Evolutionary conservation across 2,329 filamentous ascomycete genomes (phyloP), one percentile per base, ranked within the genome.

Genomic region (Plenodomus lindquistii): DNA sequence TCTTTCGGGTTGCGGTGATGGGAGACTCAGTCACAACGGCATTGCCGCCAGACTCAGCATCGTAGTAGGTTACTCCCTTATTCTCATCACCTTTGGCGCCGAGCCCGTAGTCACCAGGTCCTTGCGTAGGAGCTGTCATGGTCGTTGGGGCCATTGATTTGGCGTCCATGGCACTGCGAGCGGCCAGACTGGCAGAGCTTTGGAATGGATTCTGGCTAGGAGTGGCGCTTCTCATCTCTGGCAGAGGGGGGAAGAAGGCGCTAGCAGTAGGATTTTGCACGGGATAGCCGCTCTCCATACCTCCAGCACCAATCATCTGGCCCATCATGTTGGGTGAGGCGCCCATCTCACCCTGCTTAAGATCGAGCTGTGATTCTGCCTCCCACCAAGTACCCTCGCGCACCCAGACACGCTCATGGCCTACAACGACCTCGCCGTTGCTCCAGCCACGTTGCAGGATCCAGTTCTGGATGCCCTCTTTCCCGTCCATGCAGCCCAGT

Each of bases 311-410:
- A 49, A 82, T 75, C 68, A 82, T 78, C 50, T 79, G 75, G 38
- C 75, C 78, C 6, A 78, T 70, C 69, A 74, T 76, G 50, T 57
- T 72, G 22, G 52, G 44, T 6, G 57, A 50, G 49, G 40, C 47
- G 18, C 73, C 69, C 22, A 62, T 46, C 57, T 85, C 82, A 44
- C 81, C 78, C 1, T 86, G 84, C 73, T 94, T 93, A 62, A 95
- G 79, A 65, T 99, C 94, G 21, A 97, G 85, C 88, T 97, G 96
- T 52, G 84, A 89, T 75, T 99, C 94, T 4, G 92, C 93, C 73
- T 97, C 93, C 93, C 93, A 97, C 93, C 94, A 99, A 2, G 92
- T 89, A 48, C 79, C 82, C 73, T 99, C 94, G 41, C 93, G 85
- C 78, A 97, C 92, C 94, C 94, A 99, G 36, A 99, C 85, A 24